Evolutionary conservation across 441 rosid species (phyloP).

Genomic region (Codiaeum variegatum): DNA sequence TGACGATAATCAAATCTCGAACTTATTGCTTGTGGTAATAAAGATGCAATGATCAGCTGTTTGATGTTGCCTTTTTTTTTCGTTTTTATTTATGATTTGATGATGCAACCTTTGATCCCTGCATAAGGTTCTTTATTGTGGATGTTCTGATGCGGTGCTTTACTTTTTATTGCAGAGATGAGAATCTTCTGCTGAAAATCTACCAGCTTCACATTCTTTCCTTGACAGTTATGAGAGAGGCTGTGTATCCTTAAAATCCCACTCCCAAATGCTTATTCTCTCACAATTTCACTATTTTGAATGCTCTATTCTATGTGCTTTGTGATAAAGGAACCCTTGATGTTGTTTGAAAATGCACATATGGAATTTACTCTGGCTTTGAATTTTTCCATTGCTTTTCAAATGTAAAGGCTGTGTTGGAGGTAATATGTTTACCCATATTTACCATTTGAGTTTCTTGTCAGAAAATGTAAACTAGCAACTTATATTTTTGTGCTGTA

Average conservation of each 20-base stretch:
- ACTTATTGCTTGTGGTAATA: background rate
- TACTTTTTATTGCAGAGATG: conserved; percentile 48
- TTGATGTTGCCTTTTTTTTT: background rate
- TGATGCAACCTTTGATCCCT: conserved; percentile 4
- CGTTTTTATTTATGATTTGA: conserved; percentile 6
- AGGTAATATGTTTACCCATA: background rate
- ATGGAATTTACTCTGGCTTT: background rate
- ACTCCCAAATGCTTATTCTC: conserved; percentile 4
- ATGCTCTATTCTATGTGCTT: background rate
- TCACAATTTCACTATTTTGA: background rate
- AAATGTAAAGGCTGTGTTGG: background rate
- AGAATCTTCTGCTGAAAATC: conserved; percentile 38
- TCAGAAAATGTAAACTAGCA: background rate
- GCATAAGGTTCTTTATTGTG: conserved; percentile 14
- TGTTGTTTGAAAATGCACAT: background rate
- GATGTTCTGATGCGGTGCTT: conserved; percentile 22
- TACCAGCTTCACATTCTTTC: conserved; percentile 66
- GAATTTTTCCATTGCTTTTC: background rate
- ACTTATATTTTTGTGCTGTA: conserved; percentile 10
- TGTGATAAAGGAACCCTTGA: background rate
- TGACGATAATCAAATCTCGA: background rate
- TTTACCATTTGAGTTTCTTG: background rate
- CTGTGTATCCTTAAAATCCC: conserved; percentile 58
- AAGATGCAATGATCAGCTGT: background rate
- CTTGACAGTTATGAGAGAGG: conserved; percentile 70